Evolutionary conservation across 768 basidiomycete species (phyloP), one percentile per base, ranked within the genome.

Genomic region (Lactifluus rugatus): DNA sequence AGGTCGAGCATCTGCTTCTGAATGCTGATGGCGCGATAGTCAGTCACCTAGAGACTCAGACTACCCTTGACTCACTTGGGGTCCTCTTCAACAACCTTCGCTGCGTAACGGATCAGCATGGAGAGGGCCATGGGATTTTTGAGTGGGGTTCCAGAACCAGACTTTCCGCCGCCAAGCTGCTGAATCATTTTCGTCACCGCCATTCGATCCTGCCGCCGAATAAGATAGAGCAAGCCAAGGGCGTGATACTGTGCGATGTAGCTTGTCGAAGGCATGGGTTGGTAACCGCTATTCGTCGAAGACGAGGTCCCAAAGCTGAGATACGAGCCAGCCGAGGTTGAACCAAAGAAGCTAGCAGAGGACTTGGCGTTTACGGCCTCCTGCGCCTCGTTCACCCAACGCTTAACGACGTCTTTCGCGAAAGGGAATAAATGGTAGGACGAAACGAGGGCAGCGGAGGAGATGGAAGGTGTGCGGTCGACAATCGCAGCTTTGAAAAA

Each of bases 401-500:
- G 86, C 68, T 92, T 94, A 61, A 98, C 95, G 50, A 97, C 92
- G 63, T 97, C 92, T 68, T 91, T 93, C 1, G 95, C 90, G 60
- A 83, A 76, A 48, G 93, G 93, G 79, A 86, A 95, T 60, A 98
- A 81, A 72, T 99, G 95, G 70, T 98, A 98, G 2, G 96, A 87
- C 14, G 96, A 97, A 47, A 99, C 90, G 66, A 99, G 82, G 3
- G 96, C 93, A 31, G 95, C 93, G 23, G 93, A 93, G 5, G 96
- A 89, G 67, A 97, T 96, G 57, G 93, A 89, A 1, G 94, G 85
- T 67, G 90, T 96, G 60, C 87, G 85, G 77, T 98, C 96, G 45
- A 99, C 95, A 62, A 99, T 96, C 52, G 96, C 96, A 3, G 95
- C 91, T 72, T 98, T 98, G 81, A 98, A 98, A 81, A 95, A 98